These are phyloP conservation scores for Hyphopichia pseudoburtonii DNA, from an alignment of 1,139 yeast species.

Conservation along the genomic window DNA sequence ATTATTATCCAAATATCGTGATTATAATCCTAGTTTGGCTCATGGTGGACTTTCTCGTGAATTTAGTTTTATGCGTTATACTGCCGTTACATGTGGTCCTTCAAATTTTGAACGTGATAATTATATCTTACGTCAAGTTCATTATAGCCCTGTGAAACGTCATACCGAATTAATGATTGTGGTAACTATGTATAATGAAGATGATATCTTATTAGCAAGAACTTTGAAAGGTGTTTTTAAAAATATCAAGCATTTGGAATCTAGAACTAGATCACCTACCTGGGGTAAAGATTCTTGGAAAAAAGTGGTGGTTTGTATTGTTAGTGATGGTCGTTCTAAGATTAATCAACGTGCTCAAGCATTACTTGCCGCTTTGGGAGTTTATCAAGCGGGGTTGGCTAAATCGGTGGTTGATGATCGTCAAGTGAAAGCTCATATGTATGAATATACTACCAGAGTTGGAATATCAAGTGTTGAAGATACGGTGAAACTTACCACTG, in stretches of 20 bases:
- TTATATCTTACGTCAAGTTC: conserved; percentile 46
- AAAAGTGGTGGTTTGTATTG: conserved; percentile 48
- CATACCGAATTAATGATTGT: conserved; percentile 50
- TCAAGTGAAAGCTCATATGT: conserved; percentile 47
- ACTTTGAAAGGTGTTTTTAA: conserved; percentile 50
- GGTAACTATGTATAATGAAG: conserved; percentile 51
- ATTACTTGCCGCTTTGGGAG: conserved; percentile 48
- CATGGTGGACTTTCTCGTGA: conserved; percentile 48
- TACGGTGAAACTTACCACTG: conserved; percentile 48
- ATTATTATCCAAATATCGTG: conserved; percentile 44
- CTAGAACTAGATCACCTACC: conserved; percentile 39
- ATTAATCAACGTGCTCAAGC: conserved; percentile 51
- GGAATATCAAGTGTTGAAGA: conserved; percentile 48
- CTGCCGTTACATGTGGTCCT: conserved; percentile 53
- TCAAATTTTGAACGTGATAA: conserved; percentile 47
- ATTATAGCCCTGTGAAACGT: conserved; percentile 42
- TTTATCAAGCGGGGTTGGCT: conserved; percentile 50
- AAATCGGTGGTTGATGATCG: conserved; percentile 48
- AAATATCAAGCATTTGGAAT: conserved; percentile 48
- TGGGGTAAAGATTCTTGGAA: conserved; percentile 56
- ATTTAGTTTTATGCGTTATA: conserved; percentile 50
- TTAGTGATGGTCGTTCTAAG: conserved; percentile 49
- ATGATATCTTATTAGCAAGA: conserved; percentile 45
- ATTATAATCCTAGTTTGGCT: conserved; percentile 30
- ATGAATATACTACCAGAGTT: conserved; percentile 50